Evolutionary conservation across 805 yeast genomes (phyloP).

Genomic region (Metschnikowia lochheadii): DNA sequence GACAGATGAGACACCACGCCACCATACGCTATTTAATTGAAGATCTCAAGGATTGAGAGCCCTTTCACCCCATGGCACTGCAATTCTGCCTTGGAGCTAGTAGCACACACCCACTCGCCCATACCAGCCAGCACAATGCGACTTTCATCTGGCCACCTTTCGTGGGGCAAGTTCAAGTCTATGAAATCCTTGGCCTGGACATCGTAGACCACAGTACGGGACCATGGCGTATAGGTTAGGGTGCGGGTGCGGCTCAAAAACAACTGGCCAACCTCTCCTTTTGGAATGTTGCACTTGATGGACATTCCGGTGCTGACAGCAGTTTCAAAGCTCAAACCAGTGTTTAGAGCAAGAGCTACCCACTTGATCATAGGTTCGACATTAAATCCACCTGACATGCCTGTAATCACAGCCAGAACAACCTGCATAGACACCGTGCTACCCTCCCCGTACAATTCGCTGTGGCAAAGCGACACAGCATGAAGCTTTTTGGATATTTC

Average conservation of each 20-base stretch:
- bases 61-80: conserved; percentile 6
- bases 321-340: conserved; percentile 6
- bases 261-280: conserved; percentile 17
- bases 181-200: neutral
- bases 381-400: conserved; percentile 7
- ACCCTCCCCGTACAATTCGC: conserved; percentile 16
- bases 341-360: conserved; percentile 4
- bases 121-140: conserved; percentile 9
- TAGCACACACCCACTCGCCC: conserved; percentile 17
- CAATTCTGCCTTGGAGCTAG: conserved; percentile 10
- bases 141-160: conserved; percentile 6
- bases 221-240: conserved; percentile 13
- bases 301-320: conserved; percentile 2
- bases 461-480: conserved; percentile 16
- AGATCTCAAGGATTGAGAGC: neutral
- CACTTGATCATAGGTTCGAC: conserved; percentile 1
- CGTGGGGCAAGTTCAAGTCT: conserved; percentile 1
- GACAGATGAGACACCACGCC: neutral
- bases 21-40: neutral
- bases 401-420: neutral
- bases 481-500: neutral
- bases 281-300: conserved; percentile 9
- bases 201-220: conserved; percentile 7
- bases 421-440: conserved; percentile 11
- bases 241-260: conserved; percentile 12